phyloP scores from a whole-genome alignment of 345 rosid genomes.

The Euphorbia peplus region DNA sequence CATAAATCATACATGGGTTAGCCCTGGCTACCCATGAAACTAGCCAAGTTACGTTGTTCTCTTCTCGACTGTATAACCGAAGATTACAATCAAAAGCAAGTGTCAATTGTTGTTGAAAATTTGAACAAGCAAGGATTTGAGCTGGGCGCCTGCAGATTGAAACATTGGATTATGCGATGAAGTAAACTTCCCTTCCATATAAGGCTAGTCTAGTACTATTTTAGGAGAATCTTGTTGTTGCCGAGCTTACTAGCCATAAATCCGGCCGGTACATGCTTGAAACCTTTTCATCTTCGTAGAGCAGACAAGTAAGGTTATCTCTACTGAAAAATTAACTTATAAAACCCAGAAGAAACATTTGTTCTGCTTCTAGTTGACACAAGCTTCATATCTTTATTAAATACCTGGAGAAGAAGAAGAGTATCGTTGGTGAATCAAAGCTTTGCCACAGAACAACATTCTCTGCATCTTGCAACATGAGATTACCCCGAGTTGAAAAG shows the following conservation, averaged over 20 bases:
- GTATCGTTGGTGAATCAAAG: constrained; percentile 7
- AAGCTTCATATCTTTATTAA: constrained; percentile 1
- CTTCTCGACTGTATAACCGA: background rate
- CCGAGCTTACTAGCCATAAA: background rate
- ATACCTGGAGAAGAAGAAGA: background rate
- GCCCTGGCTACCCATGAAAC: background rate
- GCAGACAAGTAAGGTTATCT: constrained; percentile 1
- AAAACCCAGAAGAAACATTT: constrained; percentile 3
- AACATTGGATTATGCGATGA: background rate
- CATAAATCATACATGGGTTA: background rate
- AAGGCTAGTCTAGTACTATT: background rate
- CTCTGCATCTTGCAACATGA: background rate
- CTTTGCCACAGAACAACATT: constrained; percentile 3
- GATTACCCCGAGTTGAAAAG: background rate
- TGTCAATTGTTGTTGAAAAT: background rate
- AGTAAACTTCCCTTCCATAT: background rate
- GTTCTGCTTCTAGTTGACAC: constrained; percentile 2
- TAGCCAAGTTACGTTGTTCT: background rate
- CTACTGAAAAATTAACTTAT: background rate
- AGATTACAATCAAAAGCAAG: background rate
- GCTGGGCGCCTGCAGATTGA: background rate
- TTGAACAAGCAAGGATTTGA: too few species aligned
- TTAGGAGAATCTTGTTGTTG: background rate
- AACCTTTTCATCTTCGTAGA: background rate
- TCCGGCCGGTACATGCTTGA: background rate